These are phyloP conservation scores for Henckelia pumila DNA, from an alignment of 257 asterid species.

Conservation along the genomic window DNA sequence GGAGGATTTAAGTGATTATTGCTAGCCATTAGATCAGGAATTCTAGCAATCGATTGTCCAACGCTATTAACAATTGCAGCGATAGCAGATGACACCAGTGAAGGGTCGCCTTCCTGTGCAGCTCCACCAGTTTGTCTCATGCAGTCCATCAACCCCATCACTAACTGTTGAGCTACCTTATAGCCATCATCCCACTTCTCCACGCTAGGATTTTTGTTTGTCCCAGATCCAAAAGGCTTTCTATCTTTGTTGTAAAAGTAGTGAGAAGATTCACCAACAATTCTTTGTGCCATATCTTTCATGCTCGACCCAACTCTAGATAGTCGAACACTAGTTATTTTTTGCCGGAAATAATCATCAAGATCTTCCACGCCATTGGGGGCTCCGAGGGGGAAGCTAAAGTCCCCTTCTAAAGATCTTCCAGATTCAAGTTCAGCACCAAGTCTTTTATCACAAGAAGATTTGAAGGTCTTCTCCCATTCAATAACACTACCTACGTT, in stretches of 20 bases:
- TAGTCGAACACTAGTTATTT: conserved; percentile 68
- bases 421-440: conserved; percentile 79
- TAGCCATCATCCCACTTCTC: conserved; percentile 72
- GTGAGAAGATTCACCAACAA: conserved; percentile 71
- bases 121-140: conserved; percentile 99
- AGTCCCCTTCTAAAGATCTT: conserved; percentile 73
- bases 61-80: conserved; percentile 77
- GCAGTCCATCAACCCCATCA: conserved; percentile 86
- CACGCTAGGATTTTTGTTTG: conserved; percentile 50
- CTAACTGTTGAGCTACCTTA: conserved; percentile 79
- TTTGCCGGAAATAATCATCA: conserved; percentile 91
- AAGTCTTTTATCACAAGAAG: conserved; percentile 78
- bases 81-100: conserved; percentile 88
- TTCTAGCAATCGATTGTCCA: conserved; percentile 69
- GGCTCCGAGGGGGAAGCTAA: conserved; percentile 80
- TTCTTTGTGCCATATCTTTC: conserved; percentile 85
- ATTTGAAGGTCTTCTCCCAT: conserved; percentile 80
- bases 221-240: conserved; percentile 56
- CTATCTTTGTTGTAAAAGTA: conserved; percentile 70
- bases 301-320: conserved; percentile 87
- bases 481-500: conserved; percentile 68
- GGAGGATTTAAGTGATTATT: conserved; percentile 46
- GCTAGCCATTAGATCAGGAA: conserved; percentile 62
- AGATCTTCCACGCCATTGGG: conserved; percentile 93
- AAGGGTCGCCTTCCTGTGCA: conserved; percentile 99